A percentile compares a stretch with the other conserved stretches of the same genome.
phyloP scores from a whole-genome alignment of 225 moss, liverwort and hornwort species.

The Lunularia cruciata region DNA sequence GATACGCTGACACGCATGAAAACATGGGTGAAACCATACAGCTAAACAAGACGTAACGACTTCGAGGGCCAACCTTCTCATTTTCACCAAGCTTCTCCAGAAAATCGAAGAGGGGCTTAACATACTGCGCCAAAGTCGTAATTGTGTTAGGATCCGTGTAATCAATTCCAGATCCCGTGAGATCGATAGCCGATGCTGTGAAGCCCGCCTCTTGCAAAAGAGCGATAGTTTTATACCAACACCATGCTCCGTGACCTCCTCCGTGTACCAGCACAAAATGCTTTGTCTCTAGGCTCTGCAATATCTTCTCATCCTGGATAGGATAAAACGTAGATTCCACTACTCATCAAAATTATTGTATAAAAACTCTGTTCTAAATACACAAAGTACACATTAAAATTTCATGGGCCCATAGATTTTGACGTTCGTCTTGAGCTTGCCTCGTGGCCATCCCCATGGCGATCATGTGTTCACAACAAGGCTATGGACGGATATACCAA shows the following conservation, averaged over 20 bases:
- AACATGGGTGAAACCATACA: too few species aligned
- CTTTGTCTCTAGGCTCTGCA: conserved; percentile 67
- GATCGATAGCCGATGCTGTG: conserved; percentile 78
- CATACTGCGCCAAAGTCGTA: conserved; percentile 67
- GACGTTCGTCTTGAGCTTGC: too few species aligned
- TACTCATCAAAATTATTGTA: not conserved
- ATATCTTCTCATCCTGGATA: conserved; percentile 60
- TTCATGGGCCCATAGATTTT: too few species aligned
- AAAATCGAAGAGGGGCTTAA: conserved; percentile 70
- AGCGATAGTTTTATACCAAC: conserved; percentile 96
- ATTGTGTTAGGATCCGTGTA: conserved; percentile 79
- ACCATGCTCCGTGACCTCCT: conserved; percentile 98
- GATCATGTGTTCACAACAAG: too few species aligned
- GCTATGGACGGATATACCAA: too few species aligned
- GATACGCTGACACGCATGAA: too few species aligned
- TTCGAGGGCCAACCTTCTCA: conserved; percentile 64
- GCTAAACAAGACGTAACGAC: too few species aligned
- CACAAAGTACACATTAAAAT: too few species aligned
- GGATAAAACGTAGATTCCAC: not conserved
- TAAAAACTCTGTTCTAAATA: too few species aligned
- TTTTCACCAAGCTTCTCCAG: conserved; percentile 53
- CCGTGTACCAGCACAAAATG: conserved; percentile 97
- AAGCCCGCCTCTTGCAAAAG: conserved; percentile 89
- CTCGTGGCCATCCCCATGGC: too few species aligned
- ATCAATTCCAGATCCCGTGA: conserved; percentile 91